These are phyloP conservation scores for Rutstroemia sp. DNA, from an alignment of 2,329 filamentous ascomycete species.

Conservation along the genomic window DNA sequence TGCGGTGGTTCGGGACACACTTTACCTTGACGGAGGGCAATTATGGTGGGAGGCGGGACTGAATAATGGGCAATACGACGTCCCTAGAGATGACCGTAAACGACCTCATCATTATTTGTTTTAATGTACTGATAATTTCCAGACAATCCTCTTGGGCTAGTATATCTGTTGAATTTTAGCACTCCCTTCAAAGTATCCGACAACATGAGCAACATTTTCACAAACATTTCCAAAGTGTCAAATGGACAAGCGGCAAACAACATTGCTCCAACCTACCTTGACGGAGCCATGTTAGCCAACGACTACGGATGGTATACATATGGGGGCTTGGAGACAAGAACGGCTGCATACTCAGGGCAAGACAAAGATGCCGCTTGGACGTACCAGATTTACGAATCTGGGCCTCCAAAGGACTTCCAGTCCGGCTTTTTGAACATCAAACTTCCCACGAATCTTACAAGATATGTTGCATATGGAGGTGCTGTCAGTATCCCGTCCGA, in stretches of 20 bases:
- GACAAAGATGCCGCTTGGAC: conserved; percentile 36
- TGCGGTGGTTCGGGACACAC: conserved; percentile 50
- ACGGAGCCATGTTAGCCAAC: conserved; percentile 60
- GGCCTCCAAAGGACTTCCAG: conserved; percentile 30
- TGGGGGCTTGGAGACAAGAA: conserved; percentile 44
- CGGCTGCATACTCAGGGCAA: conserved; percentile 33
- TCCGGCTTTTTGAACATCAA: background rate
- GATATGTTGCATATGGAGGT: conserved; percentile 58
- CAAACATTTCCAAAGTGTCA: conserved; percentile 39
- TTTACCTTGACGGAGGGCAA: conserved; percentile 58
- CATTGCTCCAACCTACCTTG: conserved; percentile 47
- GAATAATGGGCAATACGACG: conserved; percentile 34
- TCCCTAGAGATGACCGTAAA: conserved; percentile 36
- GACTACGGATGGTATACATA: conserved; percentile 56
- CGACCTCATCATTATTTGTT: background rate
- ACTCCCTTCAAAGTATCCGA: conserved; percentile 43
- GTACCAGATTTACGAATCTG: conserved; percentile 49
- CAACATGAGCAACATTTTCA: conserved; percentile 48
- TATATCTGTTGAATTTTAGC: conserved; percentile 53
- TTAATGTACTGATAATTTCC: conserved; percentile 6
- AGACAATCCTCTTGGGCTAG: conserved; percentile 45
- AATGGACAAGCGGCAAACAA: conserved; percentile 41
- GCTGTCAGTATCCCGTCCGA: conserved; percentile 60
- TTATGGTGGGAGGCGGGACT: conserved; percentile 46
- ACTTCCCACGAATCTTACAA: conserved; percentile 42